Evolutionary conservation across 805 yeast genomes (phyloP), one percentile per base, ranked within the genome.

Genomic region (Hanseniaspora valbyensis): DNA sequence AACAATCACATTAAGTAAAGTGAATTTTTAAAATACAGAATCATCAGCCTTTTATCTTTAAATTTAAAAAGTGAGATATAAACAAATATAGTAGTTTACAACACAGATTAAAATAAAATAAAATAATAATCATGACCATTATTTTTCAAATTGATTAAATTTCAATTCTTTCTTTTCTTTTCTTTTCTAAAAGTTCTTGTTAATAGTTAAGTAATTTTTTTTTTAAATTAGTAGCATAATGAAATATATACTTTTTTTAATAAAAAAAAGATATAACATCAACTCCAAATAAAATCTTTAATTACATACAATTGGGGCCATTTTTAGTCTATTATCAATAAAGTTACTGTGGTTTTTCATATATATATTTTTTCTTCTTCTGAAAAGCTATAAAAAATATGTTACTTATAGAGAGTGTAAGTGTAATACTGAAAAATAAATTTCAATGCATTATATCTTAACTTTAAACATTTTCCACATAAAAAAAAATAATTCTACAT

Each of bases 21-120:
- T 60, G 62, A 61, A 60, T 60, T 57, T 57, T 59, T 59, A 59
- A 61, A 57, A 61, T 57, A 58, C 64, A 61, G 63, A 56, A 58
- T 54, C 57, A 59, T 33, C 24, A 14, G 39, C 30, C 16, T 43
- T 34, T 44, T 18, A 18, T 14, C 19, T 36, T 14, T 30, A 10
- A 13, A 5, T 41, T 24, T n/a, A n/a, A 21, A 38, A 22, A 10
- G 29, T 4, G 24, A 8, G 9, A 12, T 8, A 8, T 26, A 14
- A 18, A 21, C 14, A 26, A 40, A 16, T 3, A 25, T 14, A 40
- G 14, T 28, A 40, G 14, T 28, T 26, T 16, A 40, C 33, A 40
- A 8, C 39, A 34, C 39, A 7, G 9, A 4, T 34, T 34, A 34
- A 34, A 34, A 7, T 10, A 16, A 16, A 37, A 7, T 16, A 19